Evolutionary conservation across 2,329 filamentous ascomycete genomes (phyloP).

Genomic region (Penicillium olsonii): DNA sequence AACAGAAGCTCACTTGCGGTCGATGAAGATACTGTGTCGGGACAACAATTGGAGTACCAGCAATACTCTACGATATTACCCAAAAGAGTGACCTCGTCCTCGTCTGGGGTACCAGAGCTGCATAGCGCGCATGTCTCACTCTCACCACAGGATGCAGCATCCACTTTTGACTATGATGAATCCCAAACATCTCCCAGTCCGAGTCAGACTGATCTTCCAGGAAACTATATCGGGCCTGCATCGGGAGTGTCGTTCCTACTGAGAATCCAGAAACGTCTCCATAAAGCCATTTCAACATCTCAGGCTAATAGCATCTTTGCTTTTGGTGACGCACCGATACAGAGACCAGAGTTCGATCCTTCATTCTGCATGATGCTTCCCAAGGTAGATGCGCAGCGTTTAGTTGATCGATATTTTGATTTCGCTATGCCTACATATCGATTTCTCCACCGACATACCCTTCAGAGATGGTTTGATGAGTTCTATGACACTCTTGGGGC

Average conservation of each 20-base stretch:
- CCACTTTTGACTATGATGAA: neutral
- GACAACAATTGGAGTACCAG: neutral
- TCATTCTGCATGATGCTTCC: constrained; percentile 47
- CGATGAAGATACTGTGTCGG: neutral
- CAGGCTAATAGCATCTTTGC: constrained; percentile 20
- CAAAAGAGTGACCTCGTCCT: no score
- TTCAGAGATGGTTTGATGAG: constrained; percentile 48
- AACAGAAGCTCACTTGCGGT: neutral
- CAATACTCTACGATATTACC: neutral
- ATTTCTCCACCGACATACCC: constrained; percentile 47
- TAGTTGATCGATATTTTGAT: constrained; percentile 47
- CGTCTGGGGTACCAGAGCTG: neutral
- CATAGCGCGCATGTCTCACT: neutral
- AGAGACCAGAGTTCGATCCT: constrained; percentile 44
- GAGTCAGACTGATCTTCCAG: constrained; percentile 17
- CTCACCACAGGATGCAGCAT: neutral
- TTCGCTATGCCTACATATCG: constrained; percentile 49
- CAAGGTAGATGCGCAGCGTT: constrained; percentile 25
- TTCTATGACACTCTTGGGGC: constrained; percentile 49
- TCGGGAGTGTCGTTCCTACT: constrained; percentile 25
- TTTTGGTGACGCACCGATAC: constrained; percentile 46
- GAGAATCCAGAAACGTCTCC: constrained; percentile 21
- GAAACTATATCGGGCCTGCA: constrained; percentile 25
- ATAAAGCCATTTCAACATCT: constrained; percentile 1
- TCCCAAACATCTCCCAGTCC: constrained; percentile 8